Evolutionary conservation across 805 yeast species (phyloP).

Genomic region (Saturnispora serradocipensis): DNA sequence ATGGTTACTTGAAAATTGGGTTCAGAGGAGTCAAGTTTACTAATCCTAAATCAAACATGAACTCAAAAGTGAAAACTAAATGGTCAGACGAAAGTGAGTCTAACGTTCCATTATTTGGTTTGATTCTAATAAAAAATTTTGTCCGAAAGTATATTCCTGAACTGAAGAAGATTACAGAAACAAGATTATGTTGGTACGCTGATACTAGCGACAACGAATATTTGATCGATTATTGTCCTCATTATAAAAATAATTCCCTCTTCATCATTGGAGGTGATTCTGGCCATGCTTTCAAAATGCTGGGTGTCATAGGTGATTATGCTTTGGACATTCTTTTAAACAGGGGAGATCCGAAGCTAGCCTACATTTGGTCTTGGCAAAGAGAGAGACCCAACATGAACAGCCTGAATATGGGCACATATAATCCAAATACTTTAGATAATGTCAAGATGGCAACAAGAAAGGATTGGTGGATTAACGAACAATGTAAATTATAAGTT

Average conservation of each 20-base stretch:
- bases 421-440: conserved; percentile 22
- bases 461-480: conserved; percentile 18
- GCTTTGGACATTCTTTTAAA: conserved; percentile 16
- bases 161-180: conserved; percentile 16
- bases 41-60: conserved; percentile 17
- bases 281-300: conserved; percentile 32
- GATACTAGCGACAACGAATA: conserved; percentile 30
- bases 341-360: conserved; percentile 13
- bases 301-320: conserved; percentile 28
- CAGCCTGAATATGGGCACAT: conserved; percentile 17
- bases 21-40: conserved; percentile 26
- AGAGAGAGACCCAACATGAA: conserved; percentile 20
- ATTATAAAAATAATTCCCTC: conserved; percentile 21
- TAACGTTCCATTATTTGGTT: conserved; percentile 24
- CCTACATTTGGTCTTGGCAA: conserved; percentile 21
- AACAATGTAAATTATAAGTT: conserved; percentile 4
- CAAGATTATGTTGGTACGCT: conserved; percentile 29
- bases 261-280: conserved; percentile 32
- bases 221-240: conserved; percentile 28
- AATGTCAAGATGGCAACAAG: conserved; percentile 20
- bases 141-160: conserved; percentile 23
- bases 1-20: conserved; percentile 25
- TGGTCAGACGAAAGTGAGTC: conserved; percentile 18
- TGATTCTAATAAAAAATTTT: conserved; percentile 20
- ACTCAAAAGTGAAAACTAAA: conserved; percentile 23